These are phyloP conservation scores for Pichia sp. DNA, from an alignment of 1,139 yeast species.

Conservation along the genomic window DNA sequence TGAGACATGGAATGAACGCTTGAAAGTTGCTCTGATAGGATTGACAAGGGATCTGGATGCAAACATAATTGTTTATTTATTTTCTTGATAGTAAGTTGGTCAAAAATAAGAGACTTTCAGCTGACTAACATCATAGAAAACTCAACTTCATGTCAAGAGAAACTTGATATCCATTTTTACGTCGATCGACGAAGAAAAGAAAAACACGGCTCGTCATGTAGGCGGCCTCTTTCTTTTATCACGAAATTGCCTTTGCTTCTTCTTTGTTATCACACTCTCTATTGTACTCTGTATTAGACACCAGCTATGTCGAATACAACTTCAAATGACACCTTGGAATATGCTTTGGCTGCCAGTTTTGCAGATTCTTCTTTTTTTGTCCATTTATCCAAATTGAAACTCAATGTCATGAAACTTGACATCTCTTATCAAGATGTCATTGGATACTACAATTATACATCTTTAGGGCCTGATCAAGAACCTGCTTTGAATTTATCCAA, in stretches of 20 bases:
- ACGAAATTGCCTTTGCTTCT: neutral
- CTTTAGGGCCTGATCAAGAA: conserved; percentile 35
- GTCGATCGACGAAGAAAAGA: neutral
- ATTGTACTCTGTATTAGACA: neutral
- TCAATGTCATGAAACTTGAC: conserved; percentile 60
- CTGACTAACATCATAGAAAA: neutral
- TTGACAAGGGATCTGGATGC: neutral
- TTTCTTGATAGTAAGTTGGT: no score
- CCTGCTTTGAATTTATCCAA: conserved; percentile 38
- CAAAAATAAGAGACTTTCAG: neutral
- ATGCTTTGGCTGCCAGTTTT: conserved; percentile 59
- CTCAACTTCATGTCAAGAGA: neutral
- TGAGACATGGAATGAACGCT: conserved; percentile 19
- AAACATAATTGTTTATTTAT: neutral
- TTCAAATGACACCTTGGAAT: conserved; percentile 29
- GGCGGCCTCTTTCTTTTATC: neutral
- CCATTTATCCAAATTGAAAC: conserved; percentile 57
- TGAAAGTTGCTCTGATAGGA: neutral
- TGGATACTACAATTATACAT: conserved; percentile 41
- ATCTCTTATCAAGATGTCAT: conserved; percentile 37
- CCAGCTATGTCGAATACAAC: neutral
- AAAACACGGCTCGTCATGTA: neutral
- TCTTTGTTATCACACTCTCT: neutral
- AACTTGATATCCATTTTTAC: neutral
- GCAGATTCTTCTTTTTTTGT: conserved; percentile 85